phyloP scores from a whole-genome alignment of 306 rosid species.

The Cucumis sativus region Cucumber_9930_V3 NC_026658.2:24042501-24043000 shows the following conservation, averaged over 20 bases:
- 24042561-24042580: conserved; percentile 66
- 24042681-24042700: conserved; percentile 80
- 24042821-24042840: conserved; percentile 78
- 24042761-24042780: conserved; percentile 39
- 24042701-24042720: conserved; percentile 67
- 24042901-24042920: conserved; percentile 59
- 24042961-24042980: conserved; percentile 40
- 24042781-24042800: conserved; percentile 80
- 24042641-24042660: conserved; percentile 29
- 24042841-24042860: conserved; percentile 54
- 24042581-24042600: not conserved
- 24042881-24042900: conserved; percentile 70
- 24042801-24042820: conserved; percentile 96
- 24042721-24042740: conserved; percentile 58
- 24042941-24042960: conserved; percentile 68
- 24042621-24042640: not conserved
- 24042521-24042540: conserved; percentile 68
- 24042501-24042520: conserved; percentile 61
- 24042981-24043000: conserved; percentile 19
- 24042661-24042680: conserved; percentile 18
- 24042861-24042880: conserved; percentile 55
- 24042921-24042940: conserved; percentile 66
- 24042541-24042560: conserved; percentile 72
- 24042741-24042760: conserved; percentile 91
- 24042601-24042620: not conserved